These are phyloP conservation scores for Drechslerella dactyloides DNA, from an alignment of 2,329 filamentous ascomycete genomes.

Conservation along the genomic window DNA sequence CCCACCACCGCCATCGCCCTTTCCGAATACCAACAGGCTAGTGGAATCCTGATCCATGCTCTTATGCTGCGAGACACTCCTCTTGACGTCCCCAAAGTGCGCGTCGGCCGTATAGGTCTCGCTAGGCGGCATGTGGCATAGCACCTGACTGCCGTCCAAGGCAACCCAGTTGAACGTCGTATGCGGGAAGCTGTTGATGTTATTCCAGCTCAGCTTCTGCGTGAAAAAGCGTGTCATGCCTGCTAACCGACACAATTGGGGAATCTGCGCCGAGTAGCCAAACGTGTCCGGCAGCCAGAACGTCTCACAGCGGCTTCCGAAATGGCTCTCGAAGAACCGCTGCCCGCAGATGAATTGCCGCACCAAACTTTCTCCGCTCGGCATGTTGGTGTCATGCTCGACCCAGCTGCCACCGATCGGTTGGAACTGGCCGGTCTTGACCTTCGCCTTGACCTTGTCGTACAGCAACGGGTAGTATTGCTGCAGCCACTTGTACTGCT, in stretches of 20 bases:
- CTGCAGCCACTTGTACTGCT: constrained; percentile 98
- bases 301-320: constrained; percentile 84
- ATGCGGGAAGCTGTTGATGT: constrained; percentile 98
- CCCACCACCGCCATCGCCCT: constrained; percentile 93
- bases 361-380: constrained; percentile 89
- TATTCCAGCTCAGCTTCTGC: constrained; percentile 99
- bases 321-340: constrained; percentile 89
- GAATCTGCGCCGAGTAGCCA: constrained; percentile 92
- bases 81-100: constrained; percentile 89
- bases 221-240: constrained; percentile 97
- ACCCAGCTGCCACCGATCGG: constrained; percentile 98
- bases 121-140: constrained; percentile 95
- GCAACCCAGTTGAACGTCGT: constrained; percentile 99
- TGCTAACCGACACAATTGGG: constrained; percentile 89
- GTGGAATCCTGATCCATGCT: constrained; percentile 91
- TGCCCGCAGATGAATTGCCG: constrained; percentile 96
- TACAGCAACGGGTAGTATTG: constrained; percentile 85
- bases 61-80: constrained; percentile 91
- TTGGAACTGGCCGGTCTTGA: constrained; percentile 88
- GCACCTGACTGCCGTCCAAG: constrained; percentile 91
- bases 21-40: constrained; percentile 90
- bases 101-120: constrained; percentile 92
- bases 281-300: constrained; percentile 99
- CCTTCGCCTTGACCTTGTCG: constrained; percentile 87
- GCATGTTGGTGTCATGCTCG: constrained; percentile 97